Evolutionary conservation across 306 rosid species (phyloP).

Genomic region (Ochetophila trinervis): DNA sequence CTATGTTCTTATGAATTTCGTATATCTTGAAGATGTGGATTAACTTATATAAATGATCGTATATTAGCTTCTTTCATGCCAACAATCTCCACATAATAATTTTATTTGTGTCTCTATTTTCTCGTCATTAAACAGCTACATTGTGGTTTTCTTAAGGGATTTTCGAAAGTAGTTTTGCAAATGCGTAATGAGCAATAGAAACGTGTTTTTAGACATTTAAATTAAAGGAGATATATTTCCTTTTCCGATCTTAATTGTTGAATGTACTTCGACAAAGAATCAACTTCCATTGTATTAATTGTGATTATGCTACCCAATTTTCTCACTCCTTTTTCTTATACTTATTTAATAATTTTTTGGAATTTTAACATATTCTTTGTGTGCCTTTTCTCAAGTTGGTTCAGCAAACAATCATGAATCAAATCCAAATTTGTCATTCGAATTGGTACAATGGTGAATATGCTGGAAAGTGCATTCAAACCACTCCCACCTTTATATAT

Average conservation of each 20-base stretch:
- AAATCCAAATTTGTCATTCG: background rate
- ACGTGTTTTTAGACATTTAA: no score
- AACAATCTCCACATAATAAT: no score
- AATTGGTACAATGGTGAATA: slow-evolving; percentile 1
- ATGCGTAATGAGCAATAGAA: no score
- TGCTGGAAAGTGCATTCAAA: slow-evolving; percentile 17
- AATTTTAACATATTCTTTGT: background rate
- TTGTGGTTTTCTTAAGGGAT: no score
- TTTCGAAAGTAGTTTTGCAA: no score
- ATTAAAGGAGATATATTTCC: no score
- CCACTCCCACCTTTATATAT: background rate
- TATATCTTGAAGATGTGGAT: no score
- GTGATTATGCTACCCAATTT: background rate
- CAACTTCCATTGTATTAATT: no score
- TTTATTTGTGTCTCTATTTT: no score
- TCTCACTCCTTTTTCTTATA: background rate
- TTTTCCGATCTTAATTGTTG: no score
- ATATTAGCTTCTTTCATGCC: background rate
- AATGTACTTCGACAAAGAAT: no score
- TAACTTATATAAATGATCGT: background rate
- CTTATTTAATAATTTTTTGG: background rate
- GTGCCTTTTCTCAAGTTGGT: background rate
- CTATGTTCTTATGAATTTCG: background rate
- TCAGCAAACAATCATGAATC: background rate
- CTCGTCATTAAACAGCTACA: no score